These are phyloP conservation scores for Acanthamoeba castellanii DNA, from an alignment of 208 protist genomes.

Conservation along the genomic window DNA sequence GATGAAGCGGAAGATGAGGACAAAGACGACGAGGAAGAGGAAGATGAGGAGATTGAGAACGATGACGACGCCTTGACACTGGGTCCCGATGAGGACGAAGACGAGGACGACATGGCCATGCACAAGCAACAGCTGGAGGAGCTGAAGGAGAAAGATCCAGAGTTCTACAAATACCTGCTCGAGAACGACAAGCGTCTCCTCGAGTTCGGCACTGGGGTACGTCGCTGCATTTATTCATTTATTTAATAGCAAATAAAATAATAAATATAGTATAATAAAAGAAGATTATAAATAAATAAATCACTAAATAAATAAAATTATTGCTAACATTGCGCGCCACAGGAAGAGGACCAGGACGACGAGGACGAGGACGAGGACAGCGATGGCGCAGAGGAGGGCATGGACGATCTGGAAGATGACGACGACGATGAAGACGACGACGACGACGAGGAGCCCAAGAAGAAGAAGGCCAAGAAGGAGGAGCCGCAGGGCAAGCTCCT, in stretches of 20 bases:
- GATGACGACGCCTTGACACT: neutral
- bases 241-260: no score
- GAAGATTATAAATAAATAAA: neutral
- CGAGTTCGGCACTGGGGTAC: slow-evolving; percentile 6
- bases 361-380: neutral
- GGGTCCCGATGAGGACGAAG: neutral
- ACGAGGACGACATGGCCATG: neutral
- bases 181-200: slow-evolving; percentile 63
- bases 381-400: neutral
- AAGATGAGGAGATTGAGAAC: neutral
- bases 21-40: neutral
- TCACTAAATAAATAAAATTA: no score
- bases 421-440: slow-evolving; percentile 11
- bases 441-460: slow-evolving; percentile 39
- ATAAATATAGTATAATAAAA: no score
- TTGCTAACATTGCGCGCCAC: no score
- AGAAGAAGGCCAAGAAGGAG: neutral
- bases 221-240: neutral
- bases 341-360: neutral
- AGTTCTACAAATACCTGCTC: slow-evolving; percentile 66
- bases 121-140: slow-evolving; percentile 75
- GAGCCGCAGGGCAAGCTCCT: slow-evolving; percentile 6
- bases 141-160: slow-evolving; percentile 75
- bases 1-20: neutral
- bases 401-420: neutral